Conservation (phyloP, 2,329 filamentous ascomycete species). For the Sporothrix dimorphospora region DNA sequence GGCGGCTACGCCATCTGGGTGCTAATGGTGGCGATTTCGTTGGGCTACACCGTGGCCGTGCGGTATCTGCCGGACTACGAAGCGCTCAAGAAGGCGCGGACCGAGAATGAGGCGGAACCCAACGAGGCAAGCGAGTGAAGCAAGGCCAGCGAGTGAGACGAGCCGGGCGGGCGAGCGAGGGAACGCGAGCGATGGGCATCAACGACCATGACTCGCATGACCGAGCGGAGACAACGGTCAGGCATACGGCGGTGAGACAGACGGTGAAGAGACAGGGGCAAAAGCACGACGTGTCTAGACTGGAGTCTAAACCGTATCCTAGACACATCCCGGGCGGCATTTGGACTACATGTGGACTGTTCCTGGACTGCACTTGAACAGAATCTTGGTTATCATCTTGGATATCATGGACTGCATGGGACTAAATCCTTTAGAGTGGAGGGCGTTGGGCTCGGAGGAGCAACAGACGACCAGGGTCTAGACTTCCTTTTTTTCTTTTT, state of each 20-base stretch:
- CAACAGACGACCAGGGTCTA: neutral
- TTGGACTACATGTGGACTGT: neutral
- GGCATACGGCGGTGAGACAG: neutral
- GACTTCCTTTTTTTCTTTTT: neutral
- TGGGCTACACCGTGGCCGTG: constrained; percentile 41
- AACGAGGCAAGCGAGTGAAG: neutral
- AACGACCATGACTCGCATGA: neutral
- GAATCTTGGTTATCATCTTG: constrained; percentile 9
- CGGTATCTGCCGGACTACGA: constrained; percentile 45
- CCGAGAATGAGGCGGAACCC: neutral
- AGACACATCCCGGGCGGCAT: neutral
- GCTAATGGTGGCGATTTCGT: constrained; percentile 50
- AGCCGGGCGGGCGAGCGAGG: neutral
- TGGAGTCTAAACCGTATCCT: neutral
- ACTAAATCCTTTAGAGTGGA: constrained; percentile 11
- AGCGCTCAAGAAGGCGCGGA: constrained; percentile 33
- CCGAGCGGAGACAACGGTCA: neutral
- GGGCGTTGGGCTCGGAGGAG: constrained; percentile 11
- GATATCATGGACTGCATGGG: neutral
- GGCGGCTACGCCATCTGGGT: constrained; percentile 69
- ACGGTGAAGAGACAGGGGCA: neutral
- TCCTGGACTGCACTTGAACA: neutral
- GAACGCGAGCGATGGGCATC: neutral
- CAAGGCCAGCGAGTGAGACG: neutral
- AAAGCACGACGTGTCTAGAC: neutral